Evolutionary conservation across 2,329 filamentous ascomycete species (phyloP).

Genomic region (Penicillium sp.): DNA sequence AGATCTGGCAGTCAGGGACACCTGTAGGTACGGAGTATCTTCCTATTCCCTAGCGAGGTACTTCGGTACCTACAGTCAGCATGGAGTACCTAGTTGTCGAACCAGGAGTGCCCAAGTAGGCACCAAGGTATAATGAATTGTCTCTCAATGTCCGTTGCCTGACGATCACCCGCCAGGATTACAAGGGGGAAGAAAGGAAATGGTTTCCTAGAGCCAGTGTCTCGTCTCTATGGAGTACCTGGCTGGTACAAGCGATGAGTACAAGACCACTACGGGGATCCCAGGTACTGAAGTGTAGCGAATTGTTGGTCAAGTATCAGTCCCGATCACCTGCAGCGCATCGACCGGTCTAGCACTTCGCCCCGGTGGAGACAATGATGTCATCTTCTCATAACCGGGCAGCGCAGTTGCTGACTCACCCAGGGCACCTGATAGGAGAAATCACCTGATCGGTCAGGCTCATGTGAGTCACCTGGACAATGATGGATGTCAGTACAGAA

Average conservation of each 20-base stretch:
- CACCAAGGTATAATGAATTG: neutral
- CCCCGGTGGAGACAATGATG: conserved; percentile 21
- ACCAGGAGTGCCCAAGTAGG: too few relatives aligned
- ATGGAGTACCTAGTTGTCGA: too few relatives aligned
- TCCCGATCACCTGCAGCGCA: conserved; percentile 21
- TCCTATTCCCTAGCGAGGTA: too few relatives aligned
- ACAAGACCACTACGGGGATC: too few relatives aligned
- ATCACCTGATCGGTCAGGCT: conserved; percentile 13
- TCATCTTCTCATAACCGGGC: conserved; percentile 17
- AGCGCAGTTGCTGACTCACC: neutral
- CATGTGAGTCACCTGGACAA: conserved; percentile 1
- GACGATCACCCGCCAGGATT: conserved; percentile 20
- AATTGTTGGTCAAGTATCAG: too few relatives aligned
- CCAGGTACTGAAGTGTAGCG: too few relatives aligned
- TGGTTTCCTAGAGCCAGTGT: conserved; percentile 9
- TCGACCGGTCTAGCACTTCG: conserved; percentile 30
- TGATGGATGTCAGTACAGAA: too few relatives aligned
- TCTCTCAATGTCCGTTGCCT: conserved; percentile 13
- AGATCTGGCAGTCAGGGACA: too few relatives aligned
- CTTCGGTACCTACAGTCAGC: too few relatives aligned
- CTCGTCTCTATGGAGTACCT: too few relatives aligned
- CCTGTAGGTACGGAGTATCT: too few relatives aligned
- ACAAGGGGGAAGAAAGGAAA: conserved; percentile 11
- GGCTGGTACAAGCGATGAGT: conserved; percentile 1
- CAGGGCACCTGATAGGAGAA: conserved; percentile 12